Percentiles rank a stretch among this genome's conserved stretches.
phyloP scores from a whole-genome alignment of 179 eudicot genomes.

The Nepenthes alata region DNA sequence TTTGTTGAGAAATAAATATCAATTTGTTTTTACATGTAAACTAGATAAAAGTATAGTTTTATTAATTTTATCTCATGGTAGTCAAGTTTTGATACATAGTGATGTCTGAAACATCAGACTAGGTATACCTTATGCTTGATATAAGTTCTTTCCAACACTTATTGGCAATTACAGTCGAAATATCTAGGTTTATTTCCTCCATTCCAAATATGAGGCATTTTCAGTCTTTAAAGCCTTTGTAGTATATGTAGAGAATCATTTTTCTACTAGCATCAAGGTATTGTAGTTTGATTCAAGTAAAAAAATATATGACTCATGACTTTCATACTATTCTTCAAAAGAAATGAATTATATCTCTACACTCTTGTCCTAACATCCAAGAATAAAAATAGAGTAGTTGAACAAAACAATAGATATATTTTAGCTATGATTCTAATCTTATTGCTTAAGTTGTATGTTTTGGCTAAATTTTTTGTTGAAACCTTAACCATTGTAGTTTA shows the following conservation, averaged over 20 bases:
- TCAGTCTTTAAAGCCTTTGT: neutral
- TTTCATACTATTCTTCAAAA: constrained; percentile 1
- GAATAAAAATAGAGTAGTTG: neutral
- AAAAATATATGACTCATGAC: constrained; percentile 2
- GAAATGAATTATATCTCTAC: constrained; percentile 1
- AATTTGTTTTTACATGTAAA: constrained; percentile 6
- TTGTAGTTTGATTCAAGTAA: constrained; percentile 9
- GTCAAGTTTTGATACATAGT: neutral
- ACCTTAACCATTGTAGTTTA: constrained; percentile 4
- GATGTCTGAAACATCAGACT: constrained; percentile 5
- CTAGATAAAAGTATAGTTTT: constrained; percentile 6
- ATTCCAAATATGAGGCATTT: neutral
- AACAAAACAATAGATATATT: constrained; percentile 2
- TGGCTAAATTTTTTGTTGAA: constrained; percentile 4
- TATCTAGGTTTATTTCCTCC: constrained; percentile 3
- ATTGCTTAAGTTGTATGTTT: constrained; percentile 2
- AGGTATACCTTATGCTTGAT: neutral
- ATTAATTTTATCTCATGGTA: neutral
- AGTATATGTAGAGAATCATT: neutral
- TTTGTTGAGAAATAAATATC: neutral
- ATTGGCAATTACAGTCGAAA: neutral
- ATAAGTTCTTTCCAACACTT: neutral
- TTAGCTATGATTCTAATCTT: neutral
- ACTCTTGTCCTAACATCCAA: neutral
- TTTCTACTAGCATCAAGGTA: constrained; percentile 5